Evolutionary conservation across 257 asterid species (phyloP), one percentile per base, ranked within the genome.

Genomic region (Nicotiana otophora): DNA sequence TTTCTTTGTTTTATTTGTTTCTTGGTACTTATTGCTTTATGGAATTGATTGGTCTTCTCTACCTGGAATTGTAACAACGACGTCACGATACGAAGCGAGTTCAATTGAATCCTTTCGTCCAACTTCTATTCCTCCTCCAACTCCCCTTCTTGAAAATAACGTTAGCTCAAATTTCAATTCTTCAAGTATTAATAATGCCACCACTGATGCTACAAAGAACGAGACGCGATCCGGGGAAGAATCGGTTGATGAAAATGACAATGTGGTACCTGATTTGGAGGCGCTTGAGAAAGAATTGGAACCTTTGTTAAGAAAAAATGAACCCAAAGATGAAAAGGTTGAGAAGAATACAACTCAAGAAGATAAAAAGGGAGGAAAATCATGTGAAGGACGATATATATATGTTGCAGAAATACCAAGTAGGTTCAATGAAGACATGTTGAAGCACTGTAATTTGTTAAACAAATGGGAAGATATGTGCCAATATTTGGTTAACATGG

Each of bases 391-490:
- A 5, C 83, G 93, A 61, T 91, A 93, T 83, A 85, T 96, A 2
- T 96, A 93, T 75, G 79, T 93, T 2, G 94, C 91, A 51, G 86
- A 93, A 10, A 80, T 94, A n/a, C 95, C 97, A 0, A 74, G 82
- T 16, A 84, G 93, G 10, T 96, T 84, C 89, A 93, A 93, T 70
- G 39, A 57, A 2, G 93, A 91, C 60, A 85, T 93, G 86, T 15
- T 96, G 39, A 79, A 80, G 23, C 76, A 93, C 7, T 96, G 99
- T 88, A 84, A 83, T 17, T 63, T 48, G 3, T 42, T 96, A 46
- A 92, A 87, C 83, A 89, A 89, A 76, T 96, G 99, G 99, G 84
- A 62, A 2, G 85, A 94, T 33, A 89, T 93, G 98, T 94, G 99
- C 84, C 88, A 54, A 6, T 93, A 91, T 15, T 82, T 96, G 46